A percentile compares a stretch with the other conserved stretches of the same genome.
Evolutionary conservation across 1,139 yeast species (phyloP).

Genomic region (Petasospora fabianii): DNA sequence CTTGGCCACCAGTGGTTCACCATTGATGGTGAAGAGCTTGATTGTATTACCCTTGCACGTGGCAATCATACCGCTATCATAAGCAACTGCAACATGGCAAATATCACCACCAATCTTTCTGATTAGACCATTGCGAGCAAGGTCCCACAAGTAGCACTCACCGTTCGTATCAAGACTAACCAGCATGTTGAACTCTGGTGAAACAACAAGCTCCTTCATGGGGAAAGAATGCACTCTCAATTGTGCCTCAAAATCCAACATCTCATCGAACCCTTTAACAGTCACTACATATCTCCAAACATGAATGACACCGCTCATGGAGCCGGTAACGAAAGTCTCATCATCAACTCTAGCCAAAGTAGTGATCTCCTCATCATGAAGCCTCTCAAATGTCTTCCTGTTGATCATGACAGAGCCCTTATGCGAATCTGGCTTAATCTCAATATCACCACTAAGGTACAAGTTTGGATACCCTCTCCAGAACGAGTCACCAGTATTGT

Average conservation of each 20-base stretch:
- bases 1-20: conserved; percentile 35
- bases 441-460: conserved; percentile 33
- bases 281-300: conserved; percentile 43
- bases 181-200: conserved; percentile 50
- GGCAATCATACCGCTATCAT: conserved; percentile 53
- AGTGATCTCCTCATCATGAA: conserved; percentile 29
- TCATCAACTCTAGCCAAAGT: conserved; percentile 24
- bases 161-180: conserved; percentile 52
- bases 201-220: conserved; percentile 41
- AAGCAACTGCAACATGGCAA: conserved; percentile 44
- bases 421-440: conserved; percentile 19
- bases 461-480: conserved; percentile 35
- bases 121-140: conserved; percentile 46
- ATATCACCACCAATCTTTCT: conserved; percentile 35
- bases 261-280: conserved; percentile 24
- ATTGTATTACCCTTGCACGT: conserved; percentile 31
- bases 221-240: conserved; percentile 52
- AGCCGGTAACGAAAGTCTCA: conserved; percentile 46
- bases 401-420: conserved; percentile 27
- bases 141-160: conserved; percentile 55
- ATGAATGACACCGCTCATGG: conserved; percentile 52
- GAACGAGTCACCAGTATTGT: conserved; percentile 25
- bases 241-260: conserved; percentile 42
- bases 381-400: conserved; percentile 24
- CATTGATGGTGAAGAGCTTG: conserved; percentile 51